phyloP scores from a whole-genome alignment of 2,329 filamentous ascomycete genomes.

The Scedosporium dehoogii region DNA sequence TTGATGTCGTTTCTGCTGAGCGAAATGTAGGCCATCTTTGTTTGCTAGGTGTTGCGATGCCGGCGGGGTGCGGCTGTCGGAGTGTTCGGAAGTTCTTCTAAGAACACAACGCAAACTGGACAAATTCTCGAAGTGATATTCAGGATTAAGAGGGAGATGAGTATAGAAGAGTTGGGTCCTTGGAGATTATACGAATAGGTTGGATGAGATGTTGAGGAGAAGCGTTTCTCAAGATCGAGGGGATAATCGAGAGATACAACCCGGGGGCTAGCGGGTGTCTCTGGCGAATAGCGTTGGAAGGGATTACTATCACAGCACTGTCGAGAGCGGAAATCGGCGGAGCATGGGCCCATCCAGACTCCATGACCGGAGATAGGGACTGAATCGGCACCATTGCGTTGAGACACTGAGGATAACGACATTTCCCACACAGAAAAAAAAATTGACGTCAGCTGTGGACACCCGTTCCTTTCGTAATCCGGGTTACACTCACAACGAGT shows the following conservation, averaged over 20 bases:
- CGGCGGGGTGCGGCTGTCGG: background rate
- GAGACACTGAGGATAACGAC: background rate
- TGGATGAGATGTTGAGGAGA: background rate
- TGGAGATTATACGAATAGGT: too few relatives aligned
- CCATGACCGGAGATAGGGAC: background rate
- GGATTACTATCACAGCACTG: background rate
- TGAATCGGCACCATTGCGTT: background rate
- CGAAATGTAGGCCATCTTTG: conserved; percentile 35
- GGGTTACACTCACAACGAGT: background rate
- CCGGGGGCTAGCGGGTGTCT: background rate
- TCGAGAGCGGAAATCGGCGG: background rate
- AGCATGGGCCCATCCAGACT: background rate
- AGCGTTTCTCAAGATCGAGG: background rate
- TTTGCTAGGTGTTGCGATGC: background rate
- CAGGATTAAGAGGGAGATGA: background rate
- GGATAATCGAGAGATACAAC: too few relatives aligned
- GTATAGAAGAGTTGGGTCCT: background rate
- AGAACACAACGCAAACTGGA: background rate
- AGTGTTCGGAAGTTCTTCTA: background rate
- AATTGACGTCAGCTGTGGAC: conserved; percentile 3
- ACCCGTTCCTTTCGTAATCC: background rate
- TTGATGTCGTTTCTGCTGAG: conserved; percentile 51
- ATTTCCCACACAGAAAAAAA: background rate
- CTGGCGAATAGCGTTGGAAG: background rate
- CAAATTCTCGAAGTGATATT: background rate